phyloP scores from a whole-genome alignment of 1,284 basidiomycete species.

The Leccinum laetum region DNA sequence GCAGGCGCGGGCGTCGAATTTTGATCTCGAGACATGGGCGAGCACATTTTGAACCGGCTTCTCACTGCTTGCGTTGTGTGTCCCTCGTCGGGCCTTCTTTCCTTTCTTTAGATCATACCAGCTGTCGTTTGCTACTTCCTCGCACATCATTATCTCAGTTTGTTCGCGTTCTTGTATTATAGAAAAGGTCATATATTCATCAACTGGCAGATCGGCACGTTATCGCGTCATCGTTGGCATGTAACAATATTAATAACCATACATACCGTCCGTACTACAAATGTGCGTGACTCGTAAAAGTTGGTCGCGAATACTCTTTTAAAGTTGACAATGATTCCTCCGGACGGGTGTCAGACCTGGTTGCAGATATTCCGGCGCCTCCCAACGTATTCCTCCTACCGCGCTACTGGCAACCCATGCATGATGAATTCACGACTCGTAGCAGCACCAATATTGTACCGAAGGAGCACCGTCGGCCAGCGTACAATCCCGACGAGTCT shows the following conservation, averaged over 20 bases:
- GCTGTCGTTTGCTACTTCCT: constrained; percentile 27
- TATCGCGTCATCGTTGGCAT: background rate
- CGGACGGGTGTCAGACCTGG: no score
- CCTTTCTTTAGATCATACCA: constrained; percentile 24
- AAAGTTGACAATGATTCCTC: background rate
- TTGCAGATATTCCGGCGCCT: background rate
- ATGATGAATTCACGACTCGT: constrained; percentile 2
- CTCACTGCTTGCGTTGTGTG: constrained; percentile 15
- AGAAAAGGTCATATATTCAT: constrained; percentile 21
- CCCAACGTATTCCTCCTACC: background rate
- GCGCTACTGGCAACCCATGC: background rate
- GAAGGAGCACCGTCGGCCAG: constrained; percentile 2
- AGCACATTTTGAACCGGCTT: constrained; percentile 48
- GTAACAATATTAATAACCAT: background rate
- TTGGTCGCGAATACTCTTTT: background rate
- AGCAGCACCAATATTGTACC: constrained; percentile 23
- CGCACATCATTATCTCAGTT: constrained; percentile 32
- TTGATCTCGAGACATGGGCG: constrained; percentile 68
- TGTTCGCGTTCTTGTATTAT: constrained; percentile 32
- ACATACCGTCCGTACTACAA: background rate
- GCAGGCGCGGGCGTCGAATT: constrained; percentile 43
- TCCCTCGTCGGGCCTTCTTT: constrained; percentile 12
- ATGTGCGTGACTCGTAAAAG: background rate
- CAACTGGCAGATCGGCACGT: constrained; percentile 3
- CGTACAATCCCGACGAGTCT: constrained; percentile 15